Evolutionary conservation across 495 filamentous ascomycete genomes (phyloP).

Genomic region (Podospora pseudocomata): DNA sequence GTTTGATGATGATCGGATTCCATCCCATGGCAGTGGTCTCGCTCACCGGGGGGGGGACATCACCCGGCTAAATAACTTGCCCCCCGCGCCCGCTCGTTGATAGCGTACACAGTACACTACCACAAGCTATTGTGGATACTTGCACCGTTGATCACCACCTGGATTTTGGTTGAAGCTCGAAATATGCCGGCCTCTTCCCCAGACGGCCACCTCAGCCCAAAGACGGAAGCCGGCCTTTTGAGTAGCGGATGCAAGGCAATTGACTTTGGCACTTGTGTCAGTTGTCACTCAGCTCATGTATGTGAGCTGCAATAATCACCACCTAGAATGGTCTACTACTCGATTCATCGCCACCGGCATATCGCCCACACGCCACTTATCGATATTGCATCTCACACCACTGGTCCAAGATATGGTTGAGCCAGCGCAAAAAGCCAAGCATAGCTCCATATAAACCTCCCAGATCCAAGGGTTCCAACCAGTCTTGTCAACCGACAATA

Average conservation of each 20-base stretch:
- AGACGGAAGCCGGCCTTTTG: background rate
- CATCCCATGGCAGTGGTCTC: constrained; percentile 20
- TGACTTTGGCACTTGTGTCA: background rate
- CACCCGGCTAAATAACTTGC: constrained; percentile 22
- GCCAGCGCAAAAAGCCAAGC: background rate
- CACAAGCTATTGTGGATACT: background rate
- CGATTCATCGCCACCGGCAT: background rate
- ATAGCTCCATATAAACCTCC: background rate
- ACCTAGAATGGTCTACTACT: background rate
- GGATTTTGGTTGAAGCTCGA: background rate
- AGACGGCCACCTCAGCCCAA: background rate
- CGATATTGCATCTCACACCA: background rate
- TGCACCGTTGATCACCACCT: background rate
- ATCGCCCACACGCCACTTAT: background rate
- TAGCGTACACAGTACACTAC: background rate
- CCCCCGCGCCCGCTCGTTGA: background rate
- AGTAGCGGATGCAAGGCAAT: background rate
- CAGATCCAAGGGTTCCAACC: background rate
- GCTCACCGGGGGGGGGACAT: constrained; percentile 8
- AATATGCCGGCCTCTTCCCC: background rate
- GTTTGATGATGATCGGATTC: constrained; percentile 25
- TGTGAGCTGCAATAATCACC: too few species aligned
- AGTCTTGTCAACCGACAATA: background rate
- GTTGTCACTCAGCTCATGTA: background rate
- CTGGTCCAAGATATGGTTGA: background rate